A percentile compares a stretch with the other conserved stretches of the same genome.
phyloP scores from a whole-genome alignment of 352 stramenopile species.

The Phytophthora meadii region DNA sequence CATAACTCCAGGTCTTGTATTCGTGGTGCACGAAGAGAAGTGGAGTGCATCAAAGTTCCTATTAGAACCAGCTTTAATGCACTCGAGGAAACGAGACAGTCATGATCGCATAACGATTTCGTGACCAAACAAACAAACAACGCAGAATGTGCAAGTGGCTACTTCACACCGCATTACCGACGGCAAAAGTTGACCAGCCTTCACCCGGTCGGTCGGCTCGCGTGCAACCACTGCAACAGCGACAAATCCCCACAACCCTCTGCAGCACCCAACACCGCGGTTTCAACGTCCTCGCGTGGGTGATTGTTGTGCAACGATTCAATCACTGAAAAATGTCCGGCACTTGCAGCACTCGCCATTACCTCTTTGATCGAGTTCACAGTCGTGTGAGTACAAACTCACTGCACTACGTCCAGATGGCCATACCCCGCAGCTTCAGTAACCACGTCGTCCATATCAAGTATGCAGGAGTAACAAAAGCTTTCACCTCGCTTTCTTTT shows the following conservation, averaged over 20 bases:
- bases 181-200: conserved; percentile 1
- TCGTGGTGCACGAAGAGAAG: conserved; percentile 2
- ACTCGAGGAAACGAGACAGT: background rate
- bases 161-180: background rate
- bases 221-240: conserved; percentile 9
- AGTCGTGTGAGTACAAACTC: too few relatives aligned
- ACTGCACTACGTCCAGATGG: too few relatives aligned
- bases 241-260: background rate
- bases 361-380: too few relatives aligned
- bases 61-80: background rate
- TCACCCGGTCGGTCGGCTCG: conserved; percentile 1
- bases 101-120: background rate
- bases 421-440: too few relatives aligned
- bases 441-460: too few relatives aligned
- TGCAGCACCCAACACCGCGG: conserved; percentile 4
- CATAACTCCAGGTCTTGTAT: background rate
- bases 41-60: conserved; percentile 1
- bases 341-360: too few relatives aligned
- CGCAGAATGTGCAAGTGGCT: conserved; percentile 1
- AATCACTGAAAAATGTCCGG: background rate
- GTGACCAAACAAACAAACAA: background rate
- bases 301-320: background rate
- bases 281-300: background rate
- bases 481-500: too few relatives aligned
- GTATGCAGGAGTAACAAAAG: too few relatives aligned